Evolutionary conservation across 2,329 filamentous ascomycete genomes (phyloP), one percentile per base, ranked within the genome.

Genomic region (Zarea fungicola): DNA sequence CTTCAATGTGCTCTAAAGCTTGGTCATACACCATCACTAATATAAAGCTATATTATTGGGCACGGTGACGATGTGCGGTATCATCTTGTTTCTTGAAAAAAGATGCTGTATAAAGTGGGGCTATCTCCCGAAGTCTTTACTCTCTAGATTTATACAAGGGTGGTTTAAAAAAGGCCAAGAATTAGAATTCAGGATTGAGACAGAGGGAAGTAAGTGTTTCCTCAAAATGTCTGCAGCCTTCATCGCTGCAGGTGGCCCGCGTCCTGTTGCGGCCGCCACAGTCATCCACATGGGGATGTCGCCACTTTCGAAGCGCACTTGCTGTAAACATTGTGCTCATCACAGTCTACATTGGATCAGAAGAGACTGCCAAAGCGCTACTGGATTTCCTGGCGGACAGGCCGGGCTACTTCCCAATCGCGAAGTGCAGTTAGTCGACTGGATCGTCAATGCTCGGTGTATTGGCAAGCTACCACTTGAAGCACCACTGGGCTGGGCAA

Each of bases 401-500:
- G 42, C 54, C 54, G 10, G 54, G 54, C 6, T 25, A 54, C 28
- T 44, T 52, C 6, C 50, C 52, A 19, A 46, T 53, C 26, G n/a
- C n/a, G n/a, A n/a, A 45, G 34, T 28, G 26, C 19, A 7, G 46
- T 23, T 3, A 13, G 50, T 49, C 11, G 54, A 53, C 19, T 51
- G 45, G 11, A 28, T 47, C 23, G 36, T 56, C 34, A 36, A 56
- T 28, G 54, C 54, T 5, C 19, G 23, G 13, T 55, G 49, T 41
- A 36, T 52, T 22, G 50, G 52, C 6, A 21, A 42, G n/a, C 19
- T 21, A 13, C 54, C 54, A 45, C 35, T 48, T 6, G 55, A 56
- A 34, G 54, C 53, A 26, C 45, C 55, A 10, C 49, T 55, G 5
- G 51, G 52, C 49, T 56, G 43, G 42, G 49, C 55, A 13, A 53